Evolutionary conservation across 2,329 filamentous ascomycete species (phyloP).

Genomic region (Botryotinia globosa): DNA sequence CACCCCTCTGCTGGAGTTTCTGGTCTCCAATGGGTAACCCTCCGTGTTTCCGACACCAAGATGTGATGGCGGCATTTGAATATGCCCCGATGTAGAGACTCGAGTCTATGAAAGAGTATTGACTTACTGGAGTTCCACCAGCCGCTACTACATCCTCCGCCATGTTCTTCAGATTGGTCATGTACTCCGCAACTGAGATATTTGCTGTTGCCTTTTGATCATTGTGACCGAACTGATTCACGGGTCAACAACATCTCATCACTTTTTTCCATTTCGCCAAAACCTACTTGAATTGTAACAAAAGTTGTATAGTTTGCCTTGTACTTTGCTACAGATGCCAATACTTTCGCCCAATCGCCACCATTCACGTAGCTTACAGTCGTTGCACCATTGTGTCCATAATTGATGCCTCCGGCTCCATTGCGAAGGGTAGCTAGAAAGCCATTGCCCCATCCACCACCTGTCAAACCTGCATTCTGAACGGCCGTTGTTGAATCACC

Average conservation of each 20-base stretch:
- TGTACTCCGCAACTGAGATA: constrained; percentile 43
- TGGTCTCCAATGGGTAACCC: background rate
- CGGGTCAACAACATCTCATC: background rate
- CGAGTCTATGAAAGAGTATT: background rate
- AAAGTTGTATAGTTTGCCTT: constrained; percentile 42
- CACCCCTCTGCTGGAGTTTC: background rate
- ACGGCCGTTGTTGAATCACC: constrained; percentile 43
- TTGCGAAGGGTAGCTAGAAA: constrained; percentile 47
- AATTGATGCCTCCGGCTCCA: constrained; percentile 40
- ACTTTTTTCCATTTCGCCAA: background rate
- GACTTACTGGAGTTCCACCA: constrained; percentile 35
- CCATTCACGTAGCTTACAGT: constrained; percentile 47
- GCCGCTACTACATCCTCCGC: constrained; percentile 35
- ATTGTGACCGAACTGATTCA: constrained; percentile 48
- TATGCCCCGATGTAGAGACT: background rate
- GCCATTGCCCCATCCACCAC: constrained; percentile 48
- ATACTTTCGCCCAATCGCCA: constrained; percentile 47
- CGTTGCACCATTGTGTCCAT: constrained; percentile 47
- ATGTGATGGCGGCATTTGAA: background rate
- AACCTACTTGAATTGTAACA: constrained; percentile 48
- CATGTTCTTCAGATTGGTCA: constrained; percentile 43
- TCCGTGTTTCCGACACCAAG: background rate
- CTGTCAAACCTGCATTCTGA: constrained; percentile 15
- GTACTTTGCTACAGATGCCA: constrained; percentile 40
- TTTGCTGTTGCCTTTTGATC: constrained; percentile 47